Evolutionary conservation across 1,284 basidiomycete genomes (phyloP).

Genomic region (Cerrena zonata): DNA sequence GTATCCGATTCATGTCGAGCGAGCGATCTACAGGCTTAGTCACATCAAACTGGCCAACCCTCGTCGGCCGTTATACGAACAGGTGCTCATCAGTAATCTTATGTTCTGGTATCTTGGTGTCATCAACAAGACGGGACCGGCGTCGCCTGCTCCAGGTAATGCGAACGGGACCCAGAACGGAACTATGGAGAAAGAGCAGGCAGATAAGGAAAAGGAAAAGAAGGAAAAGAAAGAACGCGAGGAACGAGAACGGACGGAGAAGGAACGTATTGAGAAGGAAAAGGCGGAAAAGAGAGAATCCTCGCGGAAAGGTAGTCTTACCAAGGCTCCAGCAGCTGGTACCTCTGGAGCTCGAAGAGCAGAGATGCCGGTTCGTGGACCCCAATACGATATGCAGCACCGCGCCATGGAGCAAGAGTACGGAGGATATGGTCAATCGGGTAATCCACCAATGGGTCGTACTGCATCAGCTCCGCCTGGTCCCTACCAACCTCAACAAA

Average conservation of each 20-base stretch:
- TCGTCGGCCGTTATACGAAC: conserved; percentile 91
- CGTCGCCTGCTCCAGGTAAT: neutral
- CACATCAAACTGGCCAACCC: conserved; percentile 99
- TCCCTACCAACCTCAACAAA: conserved; percentile 6
- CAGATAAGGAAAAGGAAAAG: conserved; percentile 43
- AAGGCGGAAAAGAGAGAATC: conserved; percentile 42
- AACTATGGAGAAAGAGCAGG: conserved; percentile 25
- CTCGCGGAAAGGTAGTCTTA: conserved; percentile 34
- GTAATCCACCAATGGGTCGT: conserved; percentile 11
- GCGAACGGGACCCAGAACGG: conserved; percentile 1
- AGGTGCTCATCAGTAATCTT: conserved; percentile 96
- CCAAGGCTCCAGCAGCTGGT: conserved; percentile 51
- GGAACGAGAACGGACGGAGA: conserved; percentile 37
- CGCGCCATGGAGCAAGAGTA: conserved; percentile 87
- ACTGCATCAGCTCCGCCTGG: conserved; percentile 21
- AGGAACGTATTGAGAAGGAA: conserved; percentile 40
- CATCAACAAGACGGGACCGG: conserved; percentile 70
- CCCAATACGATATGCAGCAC: conserved; percentile 90
- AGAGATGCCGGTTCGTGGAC: conserved; percentile 81
- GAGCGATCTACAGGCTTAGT: conserved; percentile 92
- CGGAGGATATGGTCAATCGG: conserved; percentile 17
- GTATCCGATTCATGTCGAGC: conserved; percentile 96
- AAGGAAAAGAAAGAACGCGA: conserved; percentile 40
- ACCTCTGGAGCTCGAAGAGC: conserved; percentile 56
- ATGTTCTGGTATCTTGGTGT: conserved; percentile 99